phyloP scores from a whole-genome alignment of 192 early-diverging fungal species.

The Backusella morwellensis region DNA sequence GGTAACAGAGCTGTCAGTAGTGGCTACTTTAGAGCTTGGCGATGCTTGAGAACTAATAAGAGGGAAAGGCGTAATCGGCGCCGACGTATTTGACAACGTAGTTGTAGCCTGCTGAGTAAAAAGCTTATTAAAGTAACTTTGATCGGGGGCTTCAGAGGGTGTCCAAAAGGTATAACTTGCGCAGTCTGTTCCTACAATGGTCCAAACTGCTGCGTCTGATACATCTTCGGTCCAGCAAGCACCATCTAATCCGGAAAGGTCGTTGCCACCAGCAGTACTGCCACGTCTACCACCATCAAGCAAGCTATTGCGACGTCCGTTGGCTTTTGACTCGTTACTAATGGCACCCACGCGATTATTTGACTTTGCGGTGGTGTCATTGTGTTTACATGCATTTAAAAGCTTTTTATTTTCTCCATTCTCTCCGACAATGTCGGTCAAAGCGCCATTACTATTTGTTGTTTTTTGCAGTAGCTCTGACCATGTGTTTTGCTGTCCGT shows the following conservation, averaged over 20 bases:
- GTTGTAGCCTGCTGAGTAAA: not conserved
- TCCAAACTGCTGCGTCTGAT: conserved; percentile 87
- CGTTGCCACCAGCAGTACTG: not conserved
- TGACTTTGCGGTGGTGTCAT: not conserved
- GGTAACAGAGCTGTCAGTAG: conserved; percentile 23
- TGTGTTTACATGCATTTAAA: not conserved
- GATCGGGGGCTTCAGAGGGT: conserved; percentile 26
- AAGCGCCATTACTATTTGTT: conserved; percentile 10
- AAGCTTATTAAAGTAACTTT: not conserved
- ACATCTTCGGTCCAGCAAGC: conserved; percentile 74
- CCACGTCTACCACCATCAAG: not conserved
- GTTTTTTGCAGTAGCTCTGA: not conserved
- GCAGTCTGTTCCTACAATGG: conserved; percentile 80
- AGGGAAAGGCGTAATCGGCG: conserved; percentile 31
- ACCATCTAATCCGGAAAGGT: conserved; percentile 19
- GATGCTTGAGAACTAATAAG: not conserved
- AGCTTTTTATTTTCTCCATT: conserved; percentile 14
- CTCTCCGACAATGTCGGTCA: not conserved
- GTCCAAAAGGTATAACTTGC: conserved; percentile 56
- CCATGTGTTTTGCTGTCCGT: conserved; percentile 3
- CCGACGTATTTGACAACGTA: not conserved
- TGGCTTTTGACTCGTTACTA: conserved; percentile 13
- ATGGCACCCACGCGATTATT: conserved; percentile 26
- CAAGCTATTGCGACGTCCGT: conserved; percentile 16
- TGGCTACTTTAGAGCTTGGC: conserved; percentile 9